phyloP scores from a whole-genome alignment of 805 yeast species.

The Hanseniaspora meyeri region DNA sequence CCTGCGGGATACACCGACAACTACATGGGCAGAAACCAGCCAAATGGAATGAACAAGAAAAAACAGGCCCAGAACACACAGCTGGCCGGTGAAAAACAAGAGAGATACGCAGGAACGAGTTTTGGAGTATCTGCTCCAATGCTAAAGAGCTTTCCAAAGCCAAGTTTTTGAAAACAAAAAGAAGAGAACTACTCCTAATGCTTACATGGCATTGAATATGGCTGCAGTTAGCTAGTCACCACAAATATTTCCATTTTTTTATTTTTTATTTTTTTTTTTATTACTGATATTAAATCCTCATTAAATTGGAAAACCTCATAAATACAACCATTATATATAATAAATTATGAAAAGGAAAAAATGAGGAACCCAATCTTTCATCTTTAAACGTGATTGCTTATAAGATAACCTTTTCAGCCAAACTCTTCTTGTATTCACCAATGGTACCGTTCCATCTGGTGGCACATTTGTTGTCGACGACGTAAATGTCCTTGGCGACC shows the following conservation, averaged over 20 bases:
- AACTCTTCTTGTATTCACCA: slow-evolving; percentile 80
- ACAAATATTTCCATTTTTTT: too few relatives aligned
- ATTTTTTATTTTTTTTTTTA: too few relatives aligned
- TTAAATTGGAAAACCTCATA: too few relatives aligned
- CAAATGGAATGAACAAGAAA: not conserved
- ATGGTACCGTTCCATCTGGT: slow-evolving; percentile 93
- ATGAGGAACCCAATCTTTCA: not conserved
- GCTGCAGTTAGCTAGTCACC: too few relatives aligned
- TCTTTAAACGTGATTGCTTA: slow-evolving; percentile 17
- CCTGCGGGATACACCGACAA: not conserved
- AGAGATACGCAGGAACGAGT: slow-evolving; percentile 12
- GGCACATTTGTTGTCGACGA: slow-evolving; percentile 89
- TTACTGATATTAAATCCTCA: too few relatives aligned
- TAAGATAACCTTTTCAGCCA: slow-evolving; percentile 81
- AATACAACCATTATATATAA: too few relatives aligned
- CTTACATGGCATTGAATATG: too few relatives aligned
- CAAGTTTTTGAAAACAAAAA: slow-evolving; percentile 5
- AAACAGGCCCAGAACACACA: not conserved
- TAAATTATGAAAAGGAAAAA: not conserved
- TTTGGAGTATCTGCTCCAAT: slow-evolving; percentile 9
- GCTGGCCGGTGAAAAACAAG: not conserved
- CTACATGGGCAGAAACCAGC: not conserved
- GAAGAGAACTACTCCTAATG: not conserved
- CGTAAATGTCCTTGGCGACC: slow-evolving; percentile 93
- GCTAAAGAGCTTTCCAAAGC: slow-evolving; percentile 8